Evolutionary conservation across 495 filamentous ascomycete species (phyloP).

Genomic region (Tuber brumale): DNA sequence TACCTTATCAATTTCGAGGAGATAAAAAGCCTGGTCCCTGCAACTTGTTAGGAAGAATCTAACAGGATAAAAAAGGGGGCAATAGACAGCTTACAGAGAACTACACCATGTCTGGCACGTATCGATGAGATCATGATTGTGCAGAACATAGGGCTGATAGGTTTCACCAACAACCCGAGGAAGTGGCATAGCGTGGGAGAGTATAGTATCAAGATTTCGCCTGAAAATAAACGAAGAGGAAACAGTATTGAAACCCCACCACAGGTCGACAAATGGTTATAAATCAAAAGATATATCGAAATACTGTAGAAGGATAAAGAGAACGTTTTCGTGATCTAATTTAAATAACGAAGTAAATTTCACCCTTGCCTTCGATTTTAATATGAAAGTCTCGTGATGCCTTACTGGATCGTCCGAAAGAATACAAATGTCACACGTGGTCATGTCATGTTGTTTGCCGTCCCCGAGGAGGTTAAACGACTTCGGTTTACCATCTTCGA

Average conservation of each 20-base stretch:
- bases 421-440: neutral
- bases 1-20: constrained; percentile 2
- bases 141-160: neutral
- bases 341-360: neutral
- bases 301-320: neutral
- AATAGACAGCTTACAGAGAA: neutral
- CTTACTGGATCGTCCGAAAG: neutral
- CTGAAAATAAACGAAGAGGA: neutral
- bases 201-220: neutral
- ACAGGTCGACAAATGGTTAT: neutral
- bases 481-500: neutral
- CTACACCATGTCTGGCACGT: neutral
- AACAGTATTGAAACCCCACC: neutral
- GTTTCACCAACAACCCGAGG: neutral
- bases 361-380: neutral
- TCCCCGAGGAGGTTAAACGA: neutral
- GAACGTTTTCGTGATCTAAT: neutral
- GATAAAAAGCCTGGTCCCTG: neutral
- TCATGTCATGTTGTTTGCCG: neutral
- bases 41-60: neutral
- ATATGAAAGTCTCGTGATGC: neutral
- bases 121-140: neutral
- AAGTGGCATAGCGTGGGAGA: too few relatives aligned
- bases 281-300: neutral
- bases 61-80: too few relatives aligned